Conservation (phyloP, 768 basidiomycete genomes). For the Tremella fuciformis region DNA sequence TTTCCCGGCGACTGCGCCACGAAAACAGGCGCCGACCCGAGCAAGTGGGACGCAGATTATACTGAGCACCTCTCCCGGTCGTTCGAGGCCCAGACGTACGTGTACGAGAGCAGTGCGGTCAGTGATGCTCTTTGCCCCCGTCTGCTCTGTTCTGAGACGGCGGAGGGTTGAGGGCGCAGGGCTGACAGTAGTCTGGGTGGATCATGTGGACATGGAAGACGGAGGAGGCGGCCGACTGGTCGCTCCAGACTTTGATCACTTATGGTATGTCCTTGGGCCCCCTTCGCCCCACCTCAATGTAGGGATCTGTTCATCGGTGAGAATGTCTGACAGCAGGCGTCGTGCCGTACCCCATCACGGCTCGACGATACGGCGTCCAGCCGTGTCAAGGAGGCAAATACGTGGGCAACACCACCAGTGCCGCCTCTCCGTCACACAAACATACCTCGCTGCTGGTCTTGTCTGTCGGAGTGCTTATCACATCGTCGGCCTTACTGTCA, state of each 20-base stretch:
- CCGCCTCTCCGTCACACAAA: background rate
- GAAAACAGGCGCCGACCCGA: slow-evolving; percentile 61
- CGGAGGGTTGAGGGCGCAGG: slow-evolving; percentile 6
- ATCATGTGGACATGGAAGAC: slow-evolving; percentile 51
- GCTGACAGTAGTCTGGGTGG: slow-evolving; percentile 20
- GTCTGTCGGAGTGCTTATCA: too few species aligned
- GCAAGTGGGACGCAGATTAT: slow-evolving; percentile 63
- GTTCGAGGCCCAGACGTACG: slow-evolving; percentile 74
- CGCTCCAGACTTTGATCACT: slow-evolving; percentile 40
- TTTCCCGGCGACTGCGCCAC: slow-evolving; percentile 71
- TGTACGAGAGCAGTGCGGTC: slow-evolving; percentile 61
- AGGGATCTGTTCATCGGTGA: too few species aligned
- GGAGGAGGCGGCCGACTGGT: slow-evolving; percentile 50
- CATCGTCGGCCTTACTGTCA: too few species aligned
- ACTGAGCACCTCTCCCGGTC: slow-evolving; percentile 58
- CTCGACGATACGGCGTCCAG: too few species aligned
- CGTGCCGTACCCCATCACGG: too few species aligned
- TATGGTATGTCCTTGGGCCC: slow-evolving; percentile 32
- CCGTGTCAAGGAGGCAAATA: background rate
- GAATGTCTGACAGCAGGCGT: too few species aligned
- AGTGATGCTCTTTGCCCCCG: background rate
- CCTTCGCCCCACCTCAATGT: slow-evolving; percentile 8
- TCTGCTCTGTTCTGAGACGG: background rate
- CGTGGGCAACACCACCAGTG: background rate
- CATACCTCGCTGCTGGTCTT: background rate